Base-by-base conservation (phyloP, 129 eudicot genomes). In the Helianthus tuberosus region DNA sequence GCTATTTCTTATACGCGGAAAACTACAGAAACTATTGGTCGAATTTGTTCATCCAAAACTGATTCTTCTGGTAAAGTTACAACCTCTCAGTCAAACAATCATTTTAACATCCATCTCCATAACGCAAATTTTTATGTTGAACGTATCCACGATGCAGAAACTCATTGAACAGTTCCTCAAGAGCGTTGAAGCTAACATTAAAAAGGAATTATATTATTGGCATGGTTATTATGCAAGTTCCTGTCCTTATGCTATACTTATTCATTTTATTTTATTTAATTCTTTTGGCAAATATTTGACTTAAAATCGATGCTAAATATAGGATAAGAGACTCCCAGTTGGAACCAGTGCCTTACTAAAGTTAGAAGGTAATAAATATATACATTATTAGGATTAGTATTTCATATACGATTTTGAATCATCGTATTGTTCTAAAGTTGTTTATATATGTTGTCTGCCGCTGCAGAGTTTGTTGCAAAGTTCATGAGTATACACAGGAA, bases 401-500 rank as follows among this genome's bases (percentile, higher is more conserved):
- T 27, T 75, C 50, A 3, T 55, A 10, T 66, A 35, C 14, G 60
- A 20, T 76, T 16, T 23, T 5, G 6, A 61, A 61, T 35, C 66
- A 13, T 23, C 66, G 4, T 12, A 61, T 32, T 43, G 32, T 61
- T 61, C 43, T 60, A 5, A 60, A 60, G 65, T 60, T 27, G 10
- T 60, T 60, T 12, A 60, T 60, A 20, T 46, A 4, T 55, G 14
- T 49, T 4, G 27, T 8, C 66, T 46, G 23, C 62, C 64, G 14
- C 11, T 79, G 85, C 94, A 91, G 97, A 91, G 69, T 91, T 91
- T 77, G 89, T 82, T 44, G 94, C 89, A 59, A 91, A 91, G 73
- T 85, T 91, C 75, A 91, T 91, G 93, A 86, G 97, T 86, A 77
- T 91, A 72, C 83, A 84, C 81, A 84, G 97, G 77, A 91, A 88